Evolutionary conservation across 441 rosid species (phyloP), one percentile per base, ranked within the genome.

Genomic region (Populus hybrid): DNA sequence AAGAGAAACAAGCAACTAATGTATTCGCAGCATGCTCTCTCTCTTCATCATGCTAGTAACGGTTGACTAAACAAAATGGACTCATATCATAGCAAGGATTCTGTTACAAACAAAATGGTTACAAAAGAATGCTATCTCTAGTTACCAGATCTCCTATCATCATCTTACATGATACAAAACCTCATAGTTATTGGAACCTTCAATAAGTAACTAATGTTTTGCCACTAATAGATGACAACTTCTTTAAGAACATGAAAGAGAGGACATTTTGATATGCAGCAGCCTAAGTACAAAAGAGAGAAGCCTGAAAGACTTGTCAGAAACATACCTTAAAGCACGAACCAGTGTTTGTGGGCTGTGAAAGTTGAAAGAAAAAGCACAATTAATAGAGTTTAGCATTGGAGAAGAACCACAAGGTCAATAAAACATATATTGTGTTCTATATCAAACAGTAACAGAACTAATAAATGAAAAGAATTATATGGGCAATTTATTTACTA

Each of bases 261-360:
- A 69, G 24, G 24, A 24, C 71, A 63, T 21, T 21, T 23, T 21
- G 66, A n/a, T 35, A 38, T 70, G 42, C 18, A 70, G 46, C 30
- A 70, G 73, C 54, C 54, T n/a, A 75, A 38, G 70, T 40, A 57
- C 18, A 78, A 30, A 36, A 70, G 46, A 70, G 20, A 36, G 21
- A 18, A 26, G 65, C 73, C 59, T 28, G 23, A 36, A 65, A 34
- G 74, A 79, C 64, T 67, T 34, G 63, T 66, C 69, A 67, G 73
- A 73, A 80, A 81, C 88, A 83, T 87, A 97, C 99, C 99, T 97
- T 81, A 97, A 80, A 79, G 98, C 97, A 85, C 99, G 99, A 80
- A 97, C 99, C 87, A 97, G 84, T 30, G 99, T 97, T 86, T 95
- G 99, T 74, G 99, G 99, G 88, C 99, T 97, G 93, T 93, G 89